Evolutionary conservation across 768 basidiomycete genomes (phyloP).

Genomic region (Antrodiella citrinella): DNA sequence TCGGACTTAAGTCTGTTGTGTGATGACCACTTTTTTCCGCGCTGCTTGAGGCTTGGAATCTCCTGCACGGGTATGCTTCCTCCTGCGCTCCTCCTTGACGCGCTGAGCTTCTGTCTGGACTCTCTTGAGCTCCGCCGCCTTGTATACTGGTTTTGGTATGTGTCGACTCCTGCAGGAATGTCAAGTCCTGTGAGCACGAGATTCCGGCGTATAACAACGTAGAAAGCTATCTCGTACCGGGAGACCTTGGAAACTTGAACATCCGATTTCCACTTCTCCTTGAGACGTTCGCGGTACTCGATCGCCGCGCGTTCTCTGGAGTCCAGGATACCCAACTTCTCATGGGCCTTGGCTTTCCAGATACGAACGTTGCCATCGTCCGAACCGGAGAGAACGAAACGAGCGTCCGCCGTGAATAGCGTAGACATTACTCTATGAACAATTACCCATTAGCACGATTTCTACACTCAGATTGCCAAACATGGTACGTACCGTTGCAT

Average conservation of each 20-base stretch:
- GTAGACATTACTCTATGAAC: constrained; percentile 73
- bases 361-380: constrained; percentile 93
- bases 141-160: constrained; percentile 86
- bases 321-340: constrained; percentile 86
- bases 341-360: constrained; percentile 92
- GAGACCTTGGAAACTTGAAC: constrained; percentile 72
- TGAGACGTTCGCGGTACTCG: constrained; percentile 85
- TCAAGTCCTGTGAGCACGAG: too few relatives aligned
- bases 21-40: constrained; percentile 79
- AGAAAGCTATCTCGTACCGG: constrained; percentile 45
- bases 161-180: constrained; percentile 38
- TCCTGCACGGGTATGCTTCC: constrained; percentile 83
- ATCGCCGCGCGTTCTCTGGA: constrained; percentile 85
- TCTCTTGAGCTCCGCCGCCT: constrained; percentile 78
- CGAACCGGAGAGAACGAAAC: constrained; percentile 85
- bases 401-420: constrained; percentile 81
- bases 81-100: constrained; percentile 89
- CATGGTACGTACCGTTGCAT: constrained; percentile 74
- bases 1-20: constrained; percentile 71
- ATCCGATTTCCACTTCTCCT: constrained; percentile 85
- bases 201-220: too few relatives aligned
- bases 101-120: constrained; percentile 87
- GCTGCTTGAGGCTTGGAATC: constrained; percentile 85
- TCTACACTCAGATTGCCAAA: too few relatives aligned
- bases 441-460: too few relatives aligned